A percentile compares a stretch with the other conserved stretches of the same genome.
These are phyloP conservation scores for Zizania latifolia DNA, from an alignment of 176 grass and related monocot genomes.

Conservation along the genomic window DNA sequence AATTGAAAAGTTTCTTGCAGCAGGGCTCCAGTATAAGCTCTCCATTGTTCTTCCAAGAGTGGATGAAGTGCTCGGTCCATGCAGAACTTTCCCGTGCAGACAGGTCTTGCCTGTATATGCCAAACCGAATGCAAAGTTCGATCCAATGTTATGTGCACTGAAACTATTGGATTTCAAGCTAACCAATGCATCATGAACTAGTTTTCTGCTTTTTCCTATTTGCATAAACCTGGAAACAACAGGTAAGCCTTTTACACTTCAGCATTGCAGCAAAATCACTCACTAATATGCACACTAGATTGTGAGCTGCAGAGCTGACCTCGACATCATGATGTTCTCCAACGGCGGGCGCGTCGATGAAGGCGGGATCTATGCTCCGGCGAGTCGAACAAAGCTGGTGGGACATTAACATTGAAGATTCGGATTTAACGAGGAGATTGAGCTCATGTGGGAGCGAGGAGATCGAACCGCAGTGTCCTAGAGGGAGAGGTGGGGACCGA, in stretches of 20 bases:
- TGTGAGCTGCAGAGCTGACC: conserved; percentile 18
- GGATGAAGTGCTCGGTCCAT: conserved; percentile 24
- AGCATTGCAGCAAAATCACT: not conserved
- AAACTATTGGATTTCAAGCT: conserved; percentile 30
- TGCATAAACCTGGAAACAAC: conserved; percentile 49
- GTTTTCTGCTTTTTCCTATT: conserved; percentile 53
- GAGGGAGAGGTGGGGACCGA: not conserved
- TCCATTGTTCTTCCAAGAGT: conserved; percentile 41
- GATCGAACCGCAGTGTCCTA: not conserved
- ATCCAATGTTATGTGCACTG: conserved; percentile 27
- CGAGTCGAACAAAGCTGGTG: conserved; percentile 9
- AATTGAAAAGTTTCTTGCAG: conserved; percentile 47
- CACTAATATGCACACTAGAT: not conserved
- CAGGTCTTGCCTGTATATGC: conserved; percentile 37
- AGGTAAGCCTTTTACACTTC: conserved; percentile 15
- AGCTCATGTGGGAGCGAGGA: not conserved
- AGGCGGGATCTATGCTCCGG: not conserved
- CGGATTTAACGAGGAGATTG: not conserved
- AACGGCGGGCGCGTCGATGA: not conserved
- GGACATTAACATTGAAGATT: not conserved
- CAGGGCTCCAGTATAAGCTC: conserved; percentile 22
- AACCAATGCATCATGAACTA: conserved; percentile 38
- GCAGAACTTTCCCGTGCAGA: conserved; percentile 33
- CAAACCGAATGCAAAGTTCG: conserved; percentile 31
- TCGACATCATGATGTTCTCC: conserved; percentile 32